Evolutionary conservation across 345 rosid genomes (phyloP), one percentile per base, ranked within the genome.

Genomic region (Psidium friedrichsthalianum): DNA sequence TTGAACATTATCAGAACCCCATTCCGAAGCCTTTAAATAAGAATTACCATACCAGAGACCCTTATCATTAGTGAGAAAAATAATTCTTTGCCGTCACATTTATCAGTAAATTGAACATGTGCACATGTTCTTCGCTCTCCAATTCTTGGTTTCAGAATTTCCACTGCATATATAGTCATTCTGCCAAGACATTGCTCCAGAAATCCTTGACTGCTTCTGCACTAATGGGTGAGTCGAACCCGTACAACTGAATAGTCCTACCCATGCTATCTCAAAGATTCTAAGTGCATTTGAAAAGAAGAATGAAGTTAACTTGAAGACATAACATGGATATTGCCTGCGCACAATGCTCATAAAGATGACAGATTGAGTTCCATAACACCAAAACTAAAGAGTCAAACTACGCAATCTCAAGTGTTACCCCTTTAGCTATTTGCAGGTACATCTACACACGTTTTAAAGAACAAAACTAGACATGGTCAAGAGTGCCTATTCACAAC

Each of bases 31-130:
- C 57, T 32, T 88, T 61, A 90, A 22, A 51, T 56, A 90, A 21
- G 91, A 87, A 32, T 52, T 15, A 5, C 57, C 82, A 69, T 88
- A 81, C 92, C 91, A 86, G 8, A 91, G 84, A 40, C 24, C 1
- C 11, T 11, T 9, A 2, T n/a, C 51, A 12, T 83, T 42, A 40
- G 86, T 78, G 20, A 86, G 15, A 29, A 49, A 84, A 42, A 51
- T 87, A 16, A 88, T 49, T 16, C n/a, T 10, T 86, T 44, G 1
- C 85, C 86, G 8, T 58, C 54, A 44, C 83, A 56, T 12, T 22
- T 24, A n/a, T 55, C 56, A 27, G 85, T 87, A 87, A 90, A 90
- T 82, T 85, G 85, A 58, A 90, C 91, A 21, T 6, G 82, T 7
- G 89, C 91, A 47, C n/a, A 20, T 53, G 83, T 82, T 82, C 90